Evolutionary conservation across 164 flowering plant genomes (phyloP).

Genomic region (Piper betle): DNA sequence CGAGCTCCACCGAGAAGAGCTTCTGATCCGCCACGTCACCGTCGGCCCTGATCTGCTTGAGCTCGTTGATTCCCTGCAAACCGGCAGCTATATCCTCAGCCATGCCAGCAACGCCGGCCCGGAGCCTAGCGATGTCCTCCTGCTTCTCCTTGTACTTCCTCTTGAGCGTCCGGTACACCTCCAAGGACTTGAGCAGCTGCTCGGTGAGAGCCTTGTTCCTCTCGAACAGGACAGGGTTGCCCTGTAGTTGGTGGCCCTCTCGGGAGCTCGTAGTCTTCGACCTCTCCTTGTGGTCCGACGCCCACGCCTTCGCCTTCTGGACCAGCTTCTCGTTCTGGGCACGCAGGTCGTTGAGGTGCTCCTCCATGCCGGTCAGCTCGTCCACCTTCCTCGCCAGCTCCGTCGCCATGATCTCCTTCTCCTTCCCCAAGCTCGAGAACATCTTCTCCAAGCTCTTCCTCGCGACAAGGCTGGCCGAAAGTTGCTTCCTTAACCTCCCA

Average conservation of each 20-base stretch:
- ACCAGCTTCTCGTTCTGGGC: constrained; percentile 55
- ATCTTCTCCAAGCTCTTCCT: constrained; percentile 58
- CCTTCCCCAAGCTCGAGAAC: constrained; percentile 84
- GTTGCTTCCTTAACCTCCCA: constrained; percentile 31
- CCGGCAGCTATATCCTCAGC: constrained; percentile 21
- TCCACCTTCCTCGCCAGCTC: constrained; percentile 63
- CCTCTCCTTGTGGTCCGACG: constrained; percentile 27
- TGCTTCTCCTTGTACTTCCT: constrained; percentile 35
- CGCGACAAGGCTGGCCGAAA: constrained; percentile 36
- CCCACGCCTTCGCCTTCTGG: constrained; percentile 32
- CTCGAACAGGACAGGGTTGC: no score
- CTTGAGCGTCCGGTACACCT: constrained; percentile 50
- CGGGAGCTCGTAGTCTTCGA: constrained; percentile 7
- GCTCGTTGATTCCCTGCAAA: constrained; percentile 16
- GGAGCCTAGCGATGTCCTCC: constrained; percentile 31
- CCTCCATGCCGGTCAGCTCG: constrained; percentile 49
- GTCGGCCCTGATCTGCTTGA: constrained; percentile 8
- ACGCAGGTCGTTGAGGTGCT: constrained; percentile 47
- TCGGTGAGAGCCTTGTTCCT: constrained; percentile 34
- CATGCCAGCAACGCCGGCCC: constrained; percentile 23
- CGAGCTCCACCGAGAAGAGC: constrained; percentile 25
- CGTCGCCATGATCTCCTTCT: constrained; percentile 68
- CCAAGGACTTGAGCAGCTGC: constrained; percentile 59
- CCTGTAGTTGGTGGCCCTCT: constrained; percentile 10
- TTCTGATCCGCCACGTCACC: constrained; percentile 15